Evolutionary conservation across 768 basidiomycete genomes (phyloP).

Genomic region (Suillus hirtellus): DNA sequence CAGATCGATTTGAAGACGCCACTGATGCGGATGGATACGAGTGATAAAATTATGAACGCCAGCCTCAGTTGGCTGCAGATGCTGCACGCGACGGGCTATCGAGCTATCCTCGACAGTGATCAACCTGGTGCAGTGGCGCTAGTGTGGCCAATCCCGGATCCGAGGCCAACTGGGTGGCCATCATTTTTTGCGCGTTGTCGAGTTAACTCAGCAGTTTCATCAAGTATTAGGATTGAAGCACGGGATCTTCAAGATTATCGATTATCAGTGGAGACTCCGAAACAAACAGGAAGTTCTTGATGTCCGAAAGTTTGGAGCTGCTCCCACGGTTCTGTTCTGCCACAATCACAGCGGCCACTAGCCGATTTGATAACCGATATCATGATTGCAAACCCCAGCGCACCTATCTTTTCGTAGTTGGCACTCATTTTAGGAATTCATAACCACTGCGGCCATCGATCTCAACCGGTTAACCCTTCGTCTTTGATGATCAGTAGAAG

Average conservation of each 20-base stretch:
- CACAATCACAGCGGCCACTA: neutral
- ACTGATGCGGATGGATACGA: neutral
- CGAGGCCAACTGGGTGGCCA: neutral
- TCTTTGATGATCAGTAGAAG: neutral
- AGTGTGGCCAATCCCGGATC: neutral
- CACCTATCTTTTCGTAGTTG: neutral
- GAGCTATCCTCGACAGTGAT: neutral
- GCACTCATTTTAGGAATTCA: neutral
- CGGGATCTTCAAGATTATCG: neutral
- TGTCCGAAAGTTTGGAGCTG: neutral
- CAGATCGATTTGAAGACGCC: neutral
- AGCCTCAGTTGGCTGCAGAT: no score
- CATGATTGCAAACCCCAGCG: neutral
- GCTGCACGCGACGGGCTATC: neutral
- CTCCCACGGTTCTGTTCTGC: neutral
- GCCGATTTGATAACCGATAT: neutral
- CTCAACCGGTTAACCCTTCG: neutral
- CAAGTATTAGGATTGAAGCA: neutral
- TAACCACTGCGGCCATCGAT: neutral
- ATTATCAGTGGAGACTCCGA: neutral
- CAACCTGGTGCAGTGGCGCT: neutral
- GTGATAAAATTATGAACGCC: neutral
- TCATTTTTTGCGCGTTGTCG: no score
- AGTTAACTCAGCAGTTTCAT: neutral
- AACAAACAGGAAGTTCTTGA: neutral